These are phyloP conservation scores for Macrolepiota dolichaula DNA, from an alignment of 768 basidiomycete genomes.

Conservation along the genomic window DNA sequence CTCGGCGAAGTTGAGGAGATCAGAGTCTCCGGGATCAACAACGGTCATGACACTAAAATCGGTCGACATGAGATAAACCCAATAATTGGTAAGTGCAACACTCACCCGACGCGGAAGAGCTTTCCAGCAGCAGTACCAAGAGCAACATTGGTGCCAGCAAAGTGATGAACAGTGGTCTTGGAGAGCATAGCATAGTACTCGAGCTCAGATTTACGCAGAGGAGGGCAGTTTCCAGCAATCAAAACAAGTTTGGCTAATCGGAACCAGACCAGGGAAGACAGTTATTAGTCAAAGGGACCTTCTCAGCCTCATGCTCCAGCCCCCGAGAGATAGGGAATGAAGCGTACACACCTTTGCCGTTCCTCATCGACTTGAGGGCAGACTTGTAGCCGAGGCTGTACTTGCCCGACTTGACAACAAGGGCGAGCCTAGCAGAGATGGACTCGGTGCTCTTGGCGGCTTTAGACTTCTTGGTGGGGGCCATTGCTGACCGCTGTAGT, in stretches of 20 bases:
- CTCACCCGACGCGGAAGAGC: slow-evolving; percentile 95
- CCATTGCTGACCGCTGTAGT: slow-evolving; percentile 55
- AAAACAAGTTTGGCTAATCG: slow-evolving; percentile 91
- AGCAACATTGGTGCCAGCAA: slow-evolving; percentile 94
- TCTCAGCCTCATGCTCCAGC: slow-evolving; percentile 99
- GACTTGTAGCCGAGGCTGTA: slow-evolving; percentile 98
- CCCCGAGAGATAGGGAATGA: slow-evolving; percentile 59
- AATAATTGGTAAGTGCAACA: slow-evolving; percentile 6
- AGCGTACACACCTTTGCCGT: slow-evolving; percentile 82
- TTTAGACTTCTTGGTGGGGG: slow-evolving; percentile 94
- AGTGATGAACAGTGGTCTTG: slow-evolving; percentile 98
- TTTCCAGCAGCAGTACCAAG: slow-evolving; percentile 99
- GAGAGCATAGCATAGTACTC: slow-evolving; percentile 99
- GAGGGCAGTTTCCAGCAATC: slow-evolving; percentile 98
- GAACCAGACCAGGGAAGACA: slow-evolving; percentile 17
- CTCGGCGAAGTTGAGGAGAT: slow-evolving; percentile 86
- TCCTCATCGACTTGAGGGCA: slow-evolving; percentile 97
- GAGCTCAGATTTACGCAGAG: slow-evolving; percentile 97
- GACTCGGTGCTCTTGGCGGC: slow-evolving; percentile 91
- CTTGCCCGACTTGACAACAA: slow-evolving; percentile 99
- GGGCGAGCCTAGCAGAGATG: slow-evolving; percentile 86
- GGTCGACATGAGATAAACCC: slow-evolving; percentile 76
- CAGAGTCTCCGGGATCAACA: slow-evolving; percentile 93
- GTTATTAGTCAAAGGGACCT: slow-evolving; percentile 86
- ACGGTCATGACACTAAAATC: slow-evolving; percentile 90